Conservation (phyloP, 2,329 filamentous ascomycete species). For the Calonectria pauciramosa region DNA sequence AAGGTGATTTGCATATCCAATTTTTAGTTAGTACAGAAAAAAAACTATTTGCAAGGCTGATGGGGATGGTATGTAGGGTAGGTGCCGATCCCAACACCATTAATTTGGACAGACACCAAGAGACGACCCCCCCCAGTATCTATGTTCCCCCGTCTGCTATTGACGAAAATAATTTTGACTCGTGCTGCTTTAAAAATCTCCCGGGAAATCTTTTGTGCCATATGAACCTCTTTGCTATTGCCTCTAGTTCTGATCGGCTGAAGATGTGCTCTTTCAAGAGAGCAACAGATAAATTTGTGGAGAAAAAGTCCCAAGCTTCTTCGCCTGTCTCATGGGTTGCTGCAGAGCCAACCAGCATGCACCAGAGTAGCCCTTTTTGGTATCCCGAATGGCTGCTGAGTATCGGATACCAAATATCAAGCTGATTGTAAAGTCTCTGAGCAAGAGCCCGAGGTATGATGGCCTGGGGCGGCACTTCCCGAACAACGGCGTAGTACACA, state of each 20-base stretch:
- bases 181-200: background rate
- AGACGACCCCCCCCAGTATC: background rate
- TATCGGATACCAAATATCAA: background rate
- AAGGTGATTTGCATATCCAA: background rate
- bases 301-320: slow-evolving; percentile 28
- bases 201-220: slow-evolving; percentile 27
- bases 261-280: background rate
- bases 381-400: slow-evolving; percentile 4
- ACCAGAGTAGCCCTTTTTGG: slow-evolving; percentile 30
- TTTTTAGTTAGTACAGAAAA: background rate
- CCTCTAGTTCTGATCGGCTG: background rate
- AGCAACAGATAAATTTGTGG: background rate
- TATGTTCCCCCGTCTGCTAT: background rate
- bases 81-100: background rate
- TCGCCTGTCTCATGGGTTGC: slow-evolving; percentile 16
- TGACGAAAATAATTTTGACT: slow-evolving; percentile 10
- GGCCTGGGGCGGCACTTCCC: slow-evolving; percentile 5
- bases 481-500: slow-evolving; percentile 24
- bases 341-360: slow-evolving; percentile 24
- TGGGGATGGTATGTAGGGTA: background rate
- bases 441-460: slow-evolving; percentile 11
- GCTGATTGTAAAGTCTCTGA: slow-evolving; percentile 11
- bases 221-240: slow-evolving; percentile 16
- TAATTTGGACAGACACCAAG: background rate
- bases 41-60: background rate